Base-by-base conservation (phyloP, 441 rosid species). In the Croton laevigatus region DNA sequence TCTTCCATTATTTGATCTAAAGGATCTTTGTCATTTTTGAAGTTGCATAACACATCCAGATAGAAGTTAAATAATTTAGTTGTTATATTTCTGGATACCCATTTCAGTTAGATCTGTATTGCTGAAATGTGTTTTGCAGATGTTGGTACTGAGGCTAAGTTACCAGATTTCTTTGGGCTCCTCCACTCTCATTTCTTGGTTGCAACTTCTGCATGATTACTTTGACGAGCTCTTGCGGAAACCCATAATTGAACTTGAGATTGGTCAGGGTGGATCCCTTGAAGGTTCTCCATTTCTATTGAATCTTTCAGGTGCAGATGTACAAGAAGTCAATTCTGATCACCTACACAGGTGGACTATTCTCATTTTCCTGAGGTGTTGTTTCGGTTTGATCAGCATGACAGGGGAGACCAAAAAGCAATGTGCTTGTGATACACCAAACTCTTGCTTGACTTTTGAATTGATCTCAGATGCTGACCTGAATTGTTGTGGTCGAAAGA, bases 61-160 rank as follows among this genome's bases (percentile, higher is more conserved):
- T 22, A 42, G 64, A 27, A 19, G 22, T 5, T 20, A 42, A 37
- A 76, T 53, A 55, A 42, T 45, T 40, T 9, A 4, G 27, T 59
- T 6, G 4, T 59, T 14, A 12, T 9, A 69, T 58, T 32, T 6
- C 27, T 58, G 19, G 19, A 53, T 52, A 57, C 6, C 36, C 34
- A 17, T 20, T 49, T 5, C 17, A 32, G 20, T 65, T 61, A 66
- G 45, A 27, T 60, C 74, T 76, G 51, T 20, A n/a, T 48, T 40
- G 12, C 62, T 27, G 16, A 62, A 68, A 42, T 19, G 34, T 76
- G 60, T 71, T 81, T 66, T 73, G 78, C 90, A 94, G 99, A 91
- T 87, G 82, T 71, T 92, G 70, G 85, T 92, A 94, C 80, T 83
- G 73, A 88, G 91, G 81, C 86, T 94, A 65, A 88, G 91, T 82